Evolutionary conservation across 2,329 filamentous ascomycete genomes (phyloP).

Genomic region (Neoscytalidium dimidiatum): DNA sequence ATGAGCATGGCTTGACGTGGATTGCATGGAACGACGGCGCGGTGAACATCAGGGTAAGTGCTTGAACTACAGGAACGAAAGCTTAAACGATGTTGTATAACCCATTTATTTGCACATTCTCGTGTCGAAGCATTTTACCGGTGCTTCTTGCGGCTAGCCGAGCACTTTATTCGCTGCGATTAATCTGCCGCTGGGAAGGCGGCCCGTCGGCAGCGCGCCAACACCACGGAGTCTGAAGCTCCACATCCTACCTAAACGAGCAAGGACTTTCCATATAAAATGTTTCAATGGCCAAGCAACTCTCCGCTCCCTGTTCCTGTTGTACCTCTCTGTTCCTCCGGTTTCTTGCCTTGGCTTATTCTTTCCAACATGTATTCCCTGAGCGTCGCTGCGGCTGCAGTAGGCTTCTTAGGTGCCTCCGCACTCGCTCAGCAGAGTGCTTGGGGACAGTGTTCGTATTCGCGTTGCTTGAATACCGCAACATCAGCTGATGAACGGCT

Average conservation of each 20-base stretch:
- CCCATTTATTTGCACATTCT: background rate
- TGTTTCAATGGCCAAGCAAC: background rate
- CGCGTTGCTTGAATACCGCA: too few species aligned
- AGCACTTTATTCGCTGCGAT: conserved; percentile 8
- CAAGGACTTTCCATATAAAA: background rate
- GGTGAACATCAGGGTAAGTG: background rate
- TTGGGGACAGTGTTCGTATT: conserved; percentile 37
- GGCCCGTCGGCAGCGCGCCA: conserved; percentile 1
- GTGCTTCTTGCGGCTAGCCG: background rate
- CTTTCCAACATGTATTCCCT: background rate
- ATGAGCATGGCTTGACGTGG: background rate
- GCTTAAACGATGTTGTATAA: background rate
- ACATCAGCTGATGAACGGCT: background rate
- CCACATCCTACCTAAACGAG: background rate
- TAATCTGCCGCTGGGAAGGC: conserved; percentile 11
- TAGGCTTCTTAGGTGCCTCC: conserved; percentile 29
- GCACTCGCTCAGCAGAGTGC: conserved; percentile 28
- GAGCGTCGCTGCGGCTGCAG: conserved; percentile 15
- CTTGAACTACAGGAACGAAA: background rate
- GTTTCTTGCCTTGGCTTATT: background rate
- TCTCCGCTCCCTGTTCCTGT: background rate
- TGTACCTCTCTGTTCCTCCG: background rate
- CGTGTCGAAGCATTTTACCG: background rate
- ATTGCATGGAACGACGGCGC: background rate
- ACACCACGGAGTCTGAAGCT: background rate